Evolutionary conservation across 345 rosid genomes (phyloP), one percentile per base, ranked within the genome.

Genomic region (Bruguiera gymnorhiza): DNA sequence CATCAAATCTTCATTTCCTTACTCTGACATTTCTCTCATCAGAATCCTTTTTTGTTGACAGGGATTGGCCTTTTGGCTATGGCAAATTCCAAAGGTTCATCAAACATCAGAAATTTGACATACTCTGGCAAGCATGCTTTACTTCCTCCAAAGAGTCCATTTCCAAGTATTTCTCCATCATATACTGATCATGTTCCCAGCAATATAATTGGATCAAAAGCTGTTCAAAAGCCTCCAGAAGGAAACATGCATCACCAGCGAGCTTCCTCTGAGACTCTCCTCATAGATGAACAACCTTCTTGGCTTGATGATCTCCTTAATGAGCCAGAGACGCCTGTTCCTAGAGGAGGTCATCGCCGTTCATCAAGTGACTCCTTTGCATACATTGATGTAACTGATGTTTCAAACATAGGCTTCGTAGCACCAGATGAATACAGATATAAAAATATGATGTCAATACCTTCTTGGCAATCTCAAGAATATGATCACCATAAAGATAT

Each of bases 111-210:
- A n/a, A 91, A 86, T 73, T 78, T 84, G 56, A 82, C 87, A 86
- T 79, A 82, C 83, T 69, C 91, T 15, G 94, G 91, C 69, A 96
- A 83, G 80, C 83, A 90, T 66, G 83, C 97, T 69, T 82, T 87
- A 67, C 96, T 96, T 67, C 99, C 99, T 73, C 99, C 99, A 8
- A 96, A 82, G 79, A 89, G 83, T 60, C 99, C 99, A 2, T 92
- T 19, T 52, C 26, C 60, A 10, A 20, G 23, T 20, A 4, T 52
- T 27, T 32, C 26, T 30, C 11, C 48, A 4, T n/a, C 27, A 51
- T 53, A 53, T 76, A 75, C 79, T 57, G 99, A 96, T 69, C 82
- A 81, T 85, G 75, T 78, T 31, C 89, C 97, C 9, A 73, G 72
- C 69, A 79, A 73, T 76, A 72, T 80, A 58, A 73, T 76, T 78